phyloP scores from a whole-genome alignment of 164 flowering plant genomes.

The Nelumbo lutea region DNA sequence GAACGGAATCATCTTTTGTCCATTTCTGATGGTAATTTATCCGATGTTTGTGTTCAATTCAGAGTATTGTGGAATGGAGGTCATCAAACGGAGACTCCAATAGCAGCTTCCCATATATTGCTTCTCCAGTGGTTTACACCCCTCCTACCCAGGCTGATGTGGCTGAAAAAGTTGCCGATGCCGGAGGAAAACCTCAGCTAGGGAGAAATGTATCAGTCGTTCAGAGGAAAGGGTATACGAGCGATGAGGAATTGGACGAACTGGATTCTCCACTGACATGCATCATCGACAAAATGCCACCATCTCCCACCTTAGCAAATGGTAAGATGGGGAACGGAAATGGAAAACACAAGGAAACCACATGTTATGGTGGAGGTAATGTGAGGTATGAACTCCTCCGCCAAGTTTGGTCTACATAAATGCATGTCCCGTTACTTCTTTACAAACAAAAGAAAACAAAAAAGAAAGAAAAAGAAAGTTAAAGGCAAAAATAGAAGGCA shows the following conservation, averaged over 20 bases:
- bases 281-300: constrained; percentile 43
- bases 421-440: background rate
- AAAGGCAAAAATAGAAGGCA: background rate
- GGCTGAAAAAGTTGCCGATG: constrained; percentile 70
- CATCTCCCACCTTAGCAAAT: constrained; percentile 25
- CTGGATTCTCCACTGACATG: constrained; percentile 62
- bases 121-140: constrained; percentile 54
- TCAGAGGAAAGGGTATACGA: constrained; percentile 87
- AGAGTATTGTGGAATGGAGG: constrained; percentile 62
- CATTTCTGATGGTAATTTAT: too few species aligned
- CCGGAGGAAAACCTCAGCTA: constrained; percentile 41
- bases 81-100: constrained; percentile 43
- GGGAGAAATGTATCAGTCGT: constrained; percentile 57
- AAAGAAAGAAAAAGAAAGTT: background rate
- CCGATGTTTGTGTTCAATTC: constrained; percentile 4
- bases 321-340: constrained; percentile 8
- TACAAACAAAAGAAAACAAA: background rate
- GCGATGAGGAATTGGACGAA: constrained; percentile 93
- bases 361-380: constrained; percentile 24
- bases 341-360: constrained; percentile 16
- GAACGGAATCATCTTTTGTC: too few species aligned
- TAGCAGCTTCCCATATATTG: constrained; percentile 68
- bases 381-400: constrained; percentile 77
- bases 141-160: constrained; percentile 62
- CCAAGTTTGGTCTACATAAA: constrained; percentile 59